Conservation (phyloP, 176 grass and related monocot species). For the Oryza punctata region DNA sequence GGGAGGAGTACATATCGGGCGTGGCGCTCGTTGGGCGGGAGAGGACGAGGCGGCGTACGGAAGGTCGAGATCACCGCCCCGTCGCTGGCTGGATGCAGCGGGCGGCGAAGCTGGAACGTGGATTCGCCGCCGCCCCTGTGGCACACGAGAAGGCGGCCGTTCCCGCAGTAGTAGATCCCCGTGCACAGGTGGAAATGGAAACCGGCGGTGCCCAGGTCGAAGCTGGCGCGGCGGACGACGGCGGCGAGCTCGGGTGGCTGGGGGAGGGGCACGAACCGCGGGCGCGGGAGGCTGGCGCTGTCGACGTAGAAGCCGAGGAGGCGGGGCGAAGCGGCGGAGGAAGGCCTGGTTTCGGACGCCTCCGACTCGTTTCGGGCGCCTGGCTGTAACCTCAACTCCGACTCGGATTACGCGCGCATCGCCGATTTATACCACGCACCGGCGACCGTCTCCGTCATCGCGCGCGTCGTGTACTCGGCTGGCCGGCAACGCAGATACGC, state of each 20-base stretch:
- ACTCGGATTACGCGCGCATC: too few relatives aligned
- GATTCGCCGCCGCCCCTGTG: neutral
- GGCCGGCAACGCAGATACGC: too few relatives aligned
- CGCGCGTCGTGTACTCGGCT: too few relatives aligned
- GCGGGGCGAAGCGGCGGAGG: conserved; percentile 26
- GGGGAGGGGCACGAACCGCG: conserved; percentile 25
- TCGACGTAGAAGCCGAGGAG: conserved; percentile 35
- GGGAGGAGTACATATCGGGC: conserved; percentile 4
- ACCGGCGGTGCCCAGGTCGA: neutral
- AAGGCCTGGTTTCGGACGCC: too few relatives aligned
- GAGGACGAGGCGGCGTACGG: neutral
- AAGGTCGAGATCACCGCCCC: neutral
- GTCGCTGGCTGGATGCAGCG: neutral
- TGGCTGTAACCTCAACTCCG: too few relatives aligned
- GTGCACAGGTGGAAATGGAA: neutral
- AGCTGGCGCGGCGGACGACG: conserved; percentile 15
- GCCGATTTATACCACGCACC: too few relatives aligned
- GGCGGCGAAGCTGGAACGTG: conserved; percentile 27
- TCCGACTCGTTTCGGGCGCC: too few relatives aligned
- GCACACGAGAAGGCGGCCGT: conserved; percentile 32
- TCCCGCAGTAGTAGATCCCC: conserved; percentile 14
- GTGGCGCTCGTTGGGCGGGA: neutral
- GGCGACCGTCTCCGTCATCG: too few relatives aligned
- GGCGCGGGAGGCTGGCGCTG: neutral
- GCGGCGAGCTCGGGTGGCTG: conserved; percentile 26